Evolutionary conservation across 495 filamentous ascomycete genomes (phyloP), one percentile per base, ranked within the genome.

Genomic region (Tuber indicum): DNA sequence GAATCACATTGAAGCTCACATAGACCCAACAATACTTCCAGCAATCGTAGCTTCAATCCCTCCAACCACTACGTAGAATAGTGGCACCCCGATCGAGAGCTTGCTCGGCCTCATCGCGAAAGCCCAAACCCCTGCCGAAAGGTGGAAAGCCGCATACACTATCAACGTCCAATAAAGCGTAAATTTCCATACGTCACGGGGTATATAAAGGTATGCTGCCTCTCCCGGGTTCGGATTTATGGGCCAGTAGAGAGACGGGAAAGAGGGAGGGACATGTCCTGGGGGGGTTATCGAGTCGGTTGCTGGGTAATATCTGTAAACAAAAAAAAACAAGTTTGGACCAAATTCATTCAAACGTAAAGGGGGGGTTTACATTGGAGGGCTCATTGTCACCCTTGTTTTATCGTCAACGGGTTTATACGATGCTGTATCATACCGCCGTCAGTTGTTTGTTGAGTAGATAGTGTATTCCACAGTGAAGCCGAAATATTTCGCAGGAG

Each of bases 81-180:
- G 74, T 12, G 95, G 94, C 72, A 94, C 88, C 17, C 81, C 82
- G 45, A 83, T 72, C 76, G 82, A 85, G 72, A 86, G 36, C 72
- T 81, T 83, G 46, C 80, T 83, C 49, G 87, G 84, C 80, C 92
- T 93, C 84, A 95, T 91, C 45, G 88, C 83, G 73, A 96, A 86
- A 3, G 93, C 93, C 81, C 92, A 94, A 17, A 86, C 87, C 0
- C 91, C 91, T 2, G 92, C 93, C 73, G 88, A 84, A 69, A 93
- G 82, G 86, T 97, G 89, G 84, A 92, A 87, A 76, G 89, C 82
- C 77, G 89, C 88, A 84, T 89, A 89, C 78, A 91, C 86, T 79
- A 94, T 87, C 77, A 93, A 84, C 46, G 95, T 98, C 96, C 96
- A 99, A 83, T 90, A 89, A 1, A 97, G 86, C 0, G 96, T 99